Evolutionary conservation across 2,329 filamentous ascomycete genomes (phyloP).

Genomic region (Botrytis medusae): DNA sequence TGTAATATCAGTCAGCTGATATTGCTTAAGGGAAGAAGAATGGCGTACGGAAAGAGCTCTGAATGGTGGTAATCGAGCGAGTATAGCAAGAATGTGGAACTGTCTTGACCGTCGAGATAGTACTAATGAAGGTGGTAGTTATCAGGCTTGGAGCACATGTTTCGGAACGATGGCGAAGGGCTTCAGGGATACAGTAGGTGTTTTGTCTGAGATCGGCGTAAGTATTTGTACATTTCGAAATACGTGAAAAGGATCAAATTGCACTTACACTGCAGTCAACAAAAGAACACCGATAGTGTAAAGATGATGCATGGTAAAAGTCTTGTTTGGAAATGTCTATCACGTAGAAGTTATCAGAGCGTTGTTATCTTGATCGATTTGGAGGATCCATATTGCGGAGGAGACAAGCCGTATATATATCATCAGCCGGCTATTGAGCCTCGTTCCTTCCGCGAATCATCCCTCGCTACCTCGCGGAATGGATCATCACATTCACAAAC

Average conservation of each 20-base stretch:
- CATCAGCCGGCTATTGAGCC: background rate
- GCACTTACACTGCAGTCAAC: conserved; percentile 9
- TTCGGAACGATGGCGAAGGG: conserved; percentile 1
- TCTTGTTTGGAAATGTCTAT: background rate
- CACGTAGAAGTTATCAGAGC: background rate
- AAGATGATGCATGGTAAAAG: conserved; percentile 16
- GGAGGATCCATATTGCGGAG: background rate
- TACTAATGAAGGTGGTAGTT: conserved; percentile 26
- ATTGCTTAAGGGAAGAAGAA: background rate
- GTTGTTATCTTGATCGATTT: background rate
- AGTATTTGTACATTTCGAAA: background rate
- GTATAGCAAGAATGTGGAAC: conserved; percentile 36
- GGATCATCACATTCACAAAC: conserved; percentile 12
- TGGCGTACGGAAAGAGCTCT: conserved; percentile 15
- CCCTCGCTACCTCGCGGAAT: conserved; percentile 9
- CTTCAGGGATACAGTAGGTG: conserved; percentile 13
- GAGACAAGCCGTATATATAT: background rate
- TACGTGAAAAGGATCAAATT: background rate
- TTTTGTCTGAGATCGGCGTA: background rate
- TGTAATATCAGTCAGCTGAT: background rate
- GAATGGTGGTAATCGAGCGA: conserved; percentile 29
- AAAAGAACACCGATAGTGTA: background rate
- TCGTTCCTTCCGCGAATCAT: conserved; percentile 14
- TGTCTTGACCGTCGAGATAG: conserved; percentile 25
- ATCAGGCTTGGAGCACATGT: conserved; percentile 24